A percentile compares a stretch with the other conserved stretches of the same genome.
phyloP scores from a whole-genome alignment of 208 protist genomes.

The Trichomonas gallinae region DNA sequence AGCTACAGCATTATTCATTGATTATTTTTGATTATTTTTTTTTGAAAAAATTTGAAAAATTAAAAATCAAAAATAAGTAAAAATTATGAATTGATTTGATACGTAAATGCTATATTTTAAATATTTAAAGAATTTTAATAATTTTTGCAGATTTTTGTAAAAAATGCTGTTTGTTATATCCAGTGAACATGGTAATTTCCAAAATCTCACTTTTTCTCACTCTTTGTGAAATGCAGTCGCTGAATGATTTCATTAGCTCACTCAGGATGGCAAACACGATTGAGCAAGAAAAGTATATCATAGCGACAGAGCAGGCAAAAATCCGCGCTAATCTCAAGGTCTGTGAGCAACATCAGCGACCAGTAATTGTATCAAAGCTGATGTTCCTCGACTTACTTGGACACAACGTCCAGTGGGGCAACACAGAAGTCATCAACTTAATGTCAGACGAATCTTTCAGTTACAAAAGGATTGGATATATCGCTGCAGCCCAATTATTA shows the following conservation, averaged over 20 bases:
- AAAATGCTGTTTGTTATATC: no score
- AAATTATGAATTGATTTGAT: no score
- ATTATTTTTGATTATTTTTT: no score
- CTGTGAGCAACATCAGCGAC: not conserved
- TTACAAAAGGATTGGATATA: constrained; percentile 1
- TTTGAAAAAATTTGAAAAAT: no score
- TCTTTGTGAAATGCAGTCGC: not conserved
- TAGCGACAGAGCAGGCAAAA: not conserved
- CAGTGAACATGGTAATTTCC: no score
- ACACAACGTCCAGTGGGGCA: not conserved
- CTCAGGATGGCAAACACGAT: not conserved
- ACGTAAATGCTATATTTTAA: no score
- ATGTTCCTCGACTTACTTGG: not conserved
- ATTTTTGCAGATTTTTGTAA: no score
- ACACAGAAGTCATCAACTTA: not conserved
- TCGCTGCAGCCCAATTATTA: not conserved
- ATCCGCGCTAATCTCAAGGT: not conserved
- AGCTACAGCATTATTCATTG: no score
- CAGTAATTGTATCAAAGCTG: not conserved
- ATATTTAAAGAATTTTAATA: no score
- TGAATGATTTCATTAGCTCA: not conserved
- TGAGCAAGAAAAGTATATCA: not conserved
- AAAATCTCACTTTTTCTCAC: no score
- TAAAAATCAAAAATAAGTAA: no score
- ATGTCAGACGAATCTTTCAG: not conserved